Conservation (phyloP, 257 asterid species). For the Salvia rosmarinus region DNA sequence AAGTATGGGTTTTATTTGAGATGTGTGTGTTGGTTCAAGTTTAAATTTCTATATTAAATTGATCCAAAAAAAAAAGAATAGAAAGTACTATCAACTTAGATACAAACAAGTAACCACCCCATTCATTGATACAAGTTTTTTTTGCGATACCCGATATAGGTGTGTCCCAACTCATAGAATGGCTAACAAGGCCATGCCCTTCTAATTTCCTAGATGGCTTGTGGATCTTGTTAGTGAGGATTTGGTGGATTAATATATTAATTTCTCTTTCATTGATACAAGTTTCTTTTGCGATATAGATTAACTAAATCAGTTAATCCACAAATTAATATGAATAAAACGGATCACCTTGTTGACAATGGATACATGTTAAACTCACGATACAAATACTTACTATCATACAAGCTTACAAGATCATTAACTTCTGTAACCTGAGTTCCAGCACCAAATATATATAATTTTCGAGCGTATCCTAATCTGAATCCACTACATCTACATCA, state of each 20-base stretch:
- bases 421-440: slow-evolving; percentile 17
- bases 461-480: not conserved
- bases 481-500: slow-evolving; percentile 6
- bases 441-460: slow-evolving; percentile 9
- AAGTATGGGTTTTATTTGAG: too few relatives aligned
- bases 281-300: slow-evolving; percentile 14
- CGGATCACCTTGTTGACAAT: slow-evolving; percentile 2
- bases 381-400: slow-evolving; percentile 45
- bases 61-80: too few relatives aligned
- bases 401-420: slow-evolving; percentile 19
- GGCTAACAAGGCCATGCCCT: too few relatives aligned
- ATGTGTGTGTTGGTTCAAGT: too few relatives aligned
- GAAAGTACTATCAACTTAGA: not conserved
- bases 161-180: too few relatives aligned
- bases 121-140: slow-evolving; percentile 9
- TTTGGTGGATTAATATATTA: too few relatives aligned
- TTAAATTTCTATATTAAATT: too few relatives aligned
- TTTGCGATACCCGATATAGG: too few relatives aligned
- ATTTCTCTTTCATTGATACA: too few relatives aligned
- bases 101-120: not conserved
- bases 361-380: not conserved
- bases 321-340: slow-evolving; percentile 35
- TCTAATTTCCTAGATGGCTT: too few relatives aligned
- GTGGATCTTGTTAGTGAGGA: too few relatives aligned
- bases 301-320: slow-evolving; percentile 35